These are phyloP conservation scores for Cordyceps pruinosa DNA, from an alignment of 2,329 filamentous ascomycete genomes.

Conservation along the genomic window DNA sequence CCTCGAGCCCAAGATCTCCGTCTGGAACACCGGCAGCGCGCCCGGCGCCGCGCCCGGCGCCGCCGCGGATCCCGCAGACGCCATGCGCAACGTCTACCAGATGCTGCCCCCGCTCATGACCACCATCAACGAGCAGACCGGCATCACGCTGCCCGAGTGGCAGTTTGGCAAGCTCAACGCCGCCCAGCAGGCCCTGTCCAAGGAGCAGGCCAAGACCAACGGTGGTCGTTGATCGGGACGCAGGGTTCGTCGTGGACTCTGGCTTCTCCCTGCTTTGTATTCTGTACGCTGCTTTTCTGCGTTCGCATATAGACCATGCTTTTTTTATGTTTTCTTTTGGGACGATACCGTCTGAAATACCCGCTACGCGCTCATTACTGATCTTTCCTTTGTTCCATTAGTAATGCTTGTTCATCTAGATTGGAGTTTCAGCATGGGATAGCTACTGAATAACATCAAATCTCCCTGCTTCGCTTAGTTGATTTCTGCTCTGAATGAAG, in stretches of 20 bases:
- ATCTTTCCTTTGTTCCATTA: background rate
- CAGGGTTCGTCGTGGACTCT: background rate
- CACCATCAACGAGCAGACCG: constrained; percentile 85
- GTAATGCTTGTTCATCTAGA: background rate
- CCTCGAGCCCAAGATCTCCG: constrained; percentile 80
- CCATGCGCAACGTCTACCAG: constrained; percentile 76
- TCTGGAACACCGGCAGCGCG: constrained; percentile 67
- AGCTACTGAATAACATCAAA: background rate
- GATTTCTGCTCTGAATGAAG: too few relatives aligned
- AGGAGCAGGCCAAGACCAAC: constrained; percentile 15
- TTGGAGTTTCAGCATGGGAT: background rate
- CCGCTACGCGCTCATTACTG: background rate
- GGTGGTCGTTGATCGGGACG: background rate
- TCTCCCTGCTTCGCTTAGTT: background rate
- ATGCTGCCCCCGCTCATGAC: constrained; percentile 72
- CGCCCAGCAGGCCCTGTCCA: constrained; percentile 24
- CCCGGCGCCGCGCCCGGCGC: constrained; percentile 42
- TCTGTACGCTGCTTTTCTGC: background rate
- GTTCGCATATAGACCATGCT: background rate
- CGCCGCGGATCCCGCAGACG: constrained; percentile 34
- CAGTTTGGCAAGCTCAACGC: constrained; percentile 47
- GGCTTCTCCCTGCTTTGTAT: background rate
- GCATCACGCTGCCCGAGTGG: constrained; percentile 74
- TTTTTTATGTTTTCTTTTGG: background rate
- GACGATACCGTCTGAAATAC: background rate